Evolutionary conservation across 805 yeast genomes (phyloP).

Genomic region (Blastobotrys chiropterorum): DNA sequence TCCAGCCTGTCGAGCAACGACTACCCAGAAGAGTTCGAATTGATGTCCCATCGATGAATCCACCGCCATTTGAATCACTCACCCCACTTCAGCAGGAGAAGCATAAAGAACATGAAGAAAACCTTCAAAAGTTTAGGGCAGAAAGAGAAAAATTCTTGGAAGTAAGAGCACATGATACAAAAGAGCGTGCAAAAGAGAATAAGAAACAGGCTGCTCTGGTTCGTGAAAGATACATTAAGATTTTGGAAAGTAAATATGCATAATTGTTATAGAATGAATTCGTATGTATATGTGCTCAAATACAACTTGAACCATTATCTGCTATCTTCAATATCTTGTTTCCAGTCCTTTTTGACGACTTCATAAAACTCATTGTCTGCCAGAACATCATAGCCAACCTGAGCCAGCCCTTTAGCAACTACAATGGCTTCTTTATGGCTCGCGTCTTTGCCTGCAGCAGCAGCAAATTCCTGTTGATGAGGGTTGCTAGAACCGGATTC

Average conservation of each 20-base stretch:
- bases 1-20: not conserved
- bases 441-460: not conserved
- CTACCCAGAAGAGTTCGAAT: not conserved
- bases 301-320: too few relatives aligned
- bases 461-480: conserved; percentile 1
- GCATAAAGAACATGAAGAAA: conserved; percentile 1
- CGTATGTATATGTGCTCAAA: not conserved
- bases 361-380: not conserved
- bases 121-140: not conserved
- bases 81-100: not conserved
- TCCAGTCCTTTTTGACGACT: not conserved
- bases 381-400: conserved; percentile 4
- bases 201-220: not conserved
- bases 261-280: not conserved
- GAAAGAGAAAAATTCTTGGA: not conserved
- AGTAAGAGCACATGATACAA: not conserved
- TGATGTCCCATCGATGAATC: not conserved
- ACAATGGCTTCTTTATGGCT: conserved; percentile 1
- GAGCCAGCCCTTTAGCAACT: not conserved
- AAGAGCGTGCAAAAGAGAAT: not conserved
- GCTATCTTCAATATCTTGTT: not conserved
- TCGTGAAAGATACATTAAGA: not conserved
- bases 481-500: not conserved
- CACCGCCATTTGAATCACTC: not conserved
- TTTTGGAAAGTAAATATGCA: not conserved